Base-by-base conservation (phyloP, 495 filamentous ascomycete genomes). In the Melanomma pulvis-pyrius region DNA sequence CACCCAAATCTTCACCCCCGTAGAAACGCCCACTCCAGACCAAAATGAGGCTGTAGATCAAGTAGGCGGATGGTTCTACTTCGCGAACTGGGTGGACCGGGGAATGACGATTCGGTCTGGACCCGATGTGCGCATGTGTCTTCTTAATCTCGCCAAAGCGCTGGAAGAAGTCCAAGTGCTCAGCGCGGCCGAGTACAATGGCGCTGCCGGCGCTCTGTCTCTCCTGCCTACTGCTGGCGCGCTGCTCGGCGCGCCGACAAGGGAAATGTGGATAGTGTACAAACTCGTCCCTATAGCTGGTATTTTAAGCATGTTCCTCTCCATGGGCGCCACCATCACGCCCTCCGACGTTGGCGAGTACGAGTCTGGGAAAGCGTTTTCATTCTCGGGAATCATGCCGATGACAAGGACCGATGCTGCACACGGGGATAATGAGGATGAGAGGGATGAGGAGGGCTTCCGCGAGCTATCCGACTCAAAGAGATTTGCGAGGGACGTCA, bases 211-310 rank as follows among this genome's bases (percentile, higher is more conserved):
- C 22, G 55, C 51, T 50, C 56, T 72, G 4, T 36, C 61, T 30
- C 67, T 72, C 1, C 67, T 72, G 8, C 70, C 70, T 2, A 70
- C 67, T 25, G 68, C 62, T 21, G 70, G 68, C 13, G 70, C 70
- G 28, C 51, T 72, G 17, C 59, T 72, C 25, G 70, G 70, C 15
- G 54, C 67, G 12, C 70, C 70, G 4, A 61, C 67, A 1, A 56
- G 57, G 19, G 70, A 72, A 44, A 29, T 72, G 15, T 72, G 70
- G 70, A 44, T 70, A 8, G 34, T 72, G 19, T 70, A 58, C 28
- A 72, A 72, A 28, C 47, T 72, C 17, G 60, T 72, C 1, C 70
- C 70, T 5, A 5, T 72, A 28, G 70, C 67, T 8, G 70, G 70
- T 1, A 41, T 70, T 11, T 46, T 72, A 0, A 30, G 46, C 4